phyloP scores from a whole-genome alignment of 768 basidiomycete genomes.

The Suillus cothurnatus region DNA sequence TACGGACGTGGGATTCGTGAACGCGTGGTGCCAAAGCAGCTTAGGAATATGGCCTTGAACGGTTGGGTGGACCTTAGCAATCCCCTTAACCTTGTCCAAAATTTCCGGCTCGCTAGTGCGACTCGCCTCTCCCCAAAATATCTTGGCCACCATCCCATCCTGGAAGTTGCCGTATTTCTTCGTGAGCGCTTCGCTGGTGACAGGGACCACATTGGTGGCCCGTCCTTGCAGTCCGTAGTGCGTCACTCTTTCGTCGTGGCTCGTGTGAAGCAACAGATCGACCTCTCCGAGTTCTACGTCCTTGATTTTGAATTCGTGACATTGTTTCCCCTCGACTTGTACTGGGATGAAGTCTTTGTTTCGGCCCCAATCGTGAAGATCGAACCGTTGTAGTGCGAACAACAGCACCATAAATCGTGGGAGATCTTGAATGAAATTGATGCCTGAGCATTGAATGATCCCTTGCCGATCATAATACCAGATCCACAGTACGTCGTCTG shows the following conservation, averaged over 20 bases:
- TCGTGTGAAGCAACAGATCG: not conserved
- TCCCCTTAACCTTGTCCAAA: not conserved
- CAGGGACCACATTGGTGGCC: conserved; percentile 1
- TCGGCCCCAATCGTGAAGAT: not conserved
- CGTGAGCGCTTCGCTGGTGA: not conserved
- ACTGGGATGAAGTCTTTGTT: not conserved
- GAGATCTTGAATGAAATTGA: not conserved
- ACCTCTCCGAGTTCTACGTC: not conserved
- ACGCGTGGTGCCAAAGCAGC: not conserved
- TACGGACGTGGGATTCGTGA: not conserved
- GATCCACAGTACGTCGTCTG: conserved; percentile 6
- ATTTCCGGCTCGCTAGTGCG: not conserved
- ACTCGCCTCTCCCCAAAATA: not conserved
- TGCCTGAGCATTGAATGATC: not conserved
- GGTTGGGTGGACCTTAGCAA: not conserved
- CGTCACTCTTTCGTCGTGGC: not conserved
- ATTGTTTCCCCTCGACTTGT: not conserved
- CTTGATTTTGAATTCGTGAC: not conserved
- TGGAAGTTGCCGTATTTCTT: not conserved
- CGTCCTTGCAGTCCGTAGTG: conserved; percentile 3
- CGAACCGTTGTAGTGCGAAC: not conserved
- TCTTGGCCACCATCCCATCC: not conserved
- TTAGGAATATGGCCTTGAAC: not conserved
- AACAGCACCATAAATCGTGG: not conserved
- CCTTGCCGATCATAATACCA: conserved; percentile 7